Conservation (phyloP, 768 basidiomycete genomes). For the Clitopilus passeckerianus region DNA sequence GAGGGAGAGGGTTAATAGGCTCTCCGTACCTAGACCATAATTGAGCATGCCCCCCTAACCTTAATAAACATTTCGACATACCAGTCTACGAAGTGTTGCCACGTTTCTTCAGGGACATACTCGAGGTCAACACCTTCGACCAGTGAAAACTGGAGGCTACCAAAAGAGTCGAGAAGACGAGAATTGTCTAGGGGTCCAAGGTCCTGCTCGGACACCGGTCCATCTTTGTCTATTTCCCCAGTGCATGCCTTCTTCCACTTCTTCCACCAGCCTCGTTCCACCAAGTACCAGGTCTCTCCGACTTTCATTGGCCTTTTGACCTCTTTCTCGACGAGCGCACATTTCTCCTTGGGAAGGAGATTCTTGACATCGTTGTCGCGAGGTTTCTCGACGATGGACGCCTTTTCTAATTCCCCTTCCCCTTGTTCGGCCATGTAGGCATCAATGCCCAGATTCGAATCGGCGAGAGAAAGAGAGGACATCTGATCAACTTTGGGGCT, state of each 20-base stretch:
- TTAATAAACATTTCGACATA: conserved; percentile 28
- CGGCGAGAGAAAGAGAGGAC: conserved; percentile 35
- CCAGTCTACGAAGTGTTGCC: conserved; percentile 69
- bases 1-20: conserved; percentile 49
- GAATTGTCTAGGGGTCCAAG: conserved; percentile 77
- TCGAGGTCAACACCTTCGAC: conserved; percentile 68
- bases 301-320: conserved; percentile 45
- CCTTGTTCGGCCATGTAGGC: conserved; percentile 61
- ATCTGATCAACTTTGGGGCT: conserved; percentile 37
- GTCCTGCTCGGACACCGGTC: conserved; percentile 51
- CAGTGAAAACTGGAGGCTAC: conserved; percentile 38
- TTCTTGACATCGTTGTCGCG: conserved; percentile 3
- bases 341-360: conserved; percentile 40
- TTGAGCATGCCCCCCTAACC: not conserved
- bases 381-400: conserved; percentile 14
- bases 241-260: conserved; percentile 72
- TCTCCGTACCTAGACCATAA: conserved; percentile 63
- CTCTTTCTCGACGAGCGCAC: conserved; percentile 42
- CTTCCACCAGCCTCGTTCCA: conserved; percentile 68
- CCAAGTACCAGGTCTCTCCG: conserved; percentile 77
- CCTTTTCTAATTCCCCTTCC: conserved; percentile 28
- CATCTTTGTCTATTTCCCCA: conserved; percentile 66
- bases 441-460: conserved; percentile 57
- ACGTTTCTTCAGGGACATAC: conserved; percentile 68
- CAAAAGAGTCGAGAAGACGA: conserved; percentile 50